Base-by-base conservation (phyloP, 768 basidiomycete species). In the Pisolithus microcarpus region DNA sequence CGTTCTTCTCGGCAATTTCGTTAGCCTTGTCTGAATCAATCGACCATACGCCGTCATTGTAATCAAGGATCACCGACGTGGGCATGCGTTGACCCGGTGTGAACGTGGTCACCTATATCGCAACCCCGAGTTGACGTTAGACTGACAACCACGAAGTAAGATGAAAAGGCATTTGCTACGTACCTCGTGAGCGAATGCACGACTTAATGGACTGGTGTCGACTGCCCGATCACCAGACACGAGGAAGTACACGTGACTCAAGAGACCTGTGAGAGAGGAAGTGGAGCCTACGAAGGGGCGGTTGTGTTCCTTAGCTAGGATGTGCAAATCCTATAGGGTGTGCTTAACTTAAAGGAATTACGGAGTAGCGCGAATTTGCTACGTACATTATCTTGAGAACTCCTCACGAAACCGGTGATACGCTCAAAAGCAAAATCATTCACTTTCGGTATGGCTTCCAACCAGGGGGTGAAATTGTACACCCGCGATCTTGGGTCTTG, bases 171-270 rank as follows among this genome's bases (percentile, higher is more conserved):
- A 19, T 11, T 5, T 19, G 18, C 21, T 8, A 69, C 77, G 49
- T 43, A 88, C 91, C 68, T 84, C 78, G 15, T 66, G 61, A 2
- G 61, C 58, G 61, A 91, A 96, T 1, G 70, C 72, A 13, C 66
- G 65, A 58, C 85, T 88, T 40, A 96, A 65, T 21, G 69, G 70
- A 6, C 72, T 69, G 2, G 77, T 76, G 61, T 93, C 81, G 23
- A 91, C 76, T 0, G 69, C 66, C 59, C 81, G 85, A 56, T 84
- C 77, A 18, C 78, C 79, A 21, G 90, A 92, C 5, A 96, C 72
- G 16, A 92, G 74, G 61, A 91, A 91, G 63, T 96, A 98, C 16
- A 95, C 80, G 44, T 97, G 92, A 40, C 81, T 75, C 39, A 96
- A 73, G 59, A 93, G 81, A 34, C 87, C 84, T 0, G 91, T 85